These are phyloP conservation scores for Cladophialophora carrionii DNA, from an alignment of 2,329 filamentous ascomycete genomes.

Conservation along the genomic window DNA sequence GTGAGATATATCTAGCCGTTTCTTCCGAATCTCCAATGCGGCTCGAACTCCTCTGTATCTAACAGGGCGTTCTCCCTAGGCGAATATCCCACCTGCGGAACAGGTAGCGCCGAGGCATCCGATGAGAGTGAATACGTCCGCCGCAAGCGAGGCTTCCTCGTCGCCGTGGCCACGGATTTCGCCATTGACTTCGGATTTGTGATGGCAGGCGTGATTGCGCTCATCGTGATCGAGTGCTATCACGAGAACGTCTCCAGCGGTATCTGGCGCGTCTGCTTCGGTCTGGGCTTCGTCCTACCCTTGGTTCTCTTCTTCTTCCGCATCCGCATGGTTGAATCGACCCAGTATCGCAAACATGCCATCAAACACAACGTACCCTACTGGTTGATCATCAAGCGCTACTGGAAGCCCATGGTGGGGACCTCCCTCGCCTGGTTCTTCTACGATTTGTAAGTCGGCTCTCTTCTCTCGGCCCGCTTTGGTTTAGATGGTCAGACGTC, in stretches of 20 bases:
- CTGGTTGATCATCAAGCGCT: constrained; percentile 62
- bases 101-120: constrained; percentile 80
- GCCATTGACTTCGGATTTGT: constrained; percentile 87
- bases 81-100: constrained; percentile 64
- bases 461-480: background rate
- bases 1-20: constrained; percentile 13
- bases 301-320: constrained; percentile 71
- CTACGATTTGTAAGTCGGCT: constrained; percentile 56
- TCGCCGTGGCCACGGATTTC: constrained; percentile 77
- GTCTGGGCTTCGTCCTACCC: constrained; percentile 76
- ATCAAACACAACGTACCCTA: constrained; percentile 64
- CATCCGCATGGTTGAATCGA: constrained; percentile 73
- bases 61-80: constrained; percentile 1
- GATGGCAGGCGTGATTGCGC: constrained; percentile 75
- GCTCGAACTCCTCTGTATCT: background rate
- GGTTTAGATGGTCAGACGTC: constrained; percentile 38
- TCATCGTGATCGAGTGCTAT: constrained; percentile 63
- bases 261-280: constrained; percentile 83
- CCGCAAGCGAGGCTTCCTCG: constrained; percentile 85
- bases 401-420: constrained; percentile 62
- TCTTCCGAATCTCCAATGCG: constrained; percentile 32
- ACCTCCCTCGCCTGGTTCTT: constrained; percentile 56
- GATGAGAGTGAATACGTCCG: constrained; percentile 78
- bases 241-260: constrained; percentile 67
- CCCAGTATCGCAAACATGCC: constrained; percentile 71